Evolutionary conservation across 305 asterid species (phyloP), one percentile per base, ranked within the genome.

Genomic region (Fraxinus latifolia): DNA sequence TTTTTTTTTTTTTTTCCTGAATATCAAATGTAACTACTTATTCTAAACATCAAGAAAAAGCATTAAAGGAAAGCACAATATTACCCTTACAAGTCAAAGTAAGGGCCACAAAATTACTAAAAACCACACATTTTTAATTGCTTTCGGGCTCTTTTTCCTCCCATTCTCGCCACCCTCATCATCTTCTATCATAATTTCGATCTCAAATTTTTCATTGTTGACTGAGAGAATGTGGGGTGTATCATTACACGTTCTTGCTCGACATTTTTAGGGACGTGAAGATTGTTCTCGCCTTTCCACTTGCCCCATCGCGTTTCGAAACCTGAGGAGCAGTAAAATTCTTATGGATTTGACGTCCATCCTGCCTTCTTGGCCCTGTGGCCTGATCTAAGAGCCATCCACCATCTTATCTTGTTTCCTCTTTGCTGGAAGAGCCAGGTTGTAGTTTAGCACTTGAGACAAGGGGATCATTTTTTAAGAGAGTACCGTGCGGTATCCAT

Each of bases 81-180:
- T 25, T 80, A 83, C 58, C 88, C 83, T 62, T 76, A 7, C 77
- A 76, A 79, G 84, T 82, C 84, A n/a, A 15, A 25, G 78, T 73
- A 21, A 60, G 14, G 29, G 27, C 14, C 14, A 2, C 1, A 60
- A 11, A 80, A 76, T 12, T 44, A 8, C 17, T 75, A 25, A 67
- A 32, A 7, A 68, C 79, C 79, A 70, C 77, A 78, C 84, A 74
- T 47, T 53, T 53, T 53, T 53, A 53, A 7, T 80, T 36, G 93
- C 87, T 93, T 93, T 6, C 96, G 89, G 7, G 80, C 83, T 85
- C 92, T 88, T 60, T 5, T 92, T 93, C 87, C 74, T 91, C 84
- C 81, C 50, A 34, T 1, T 11, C 39, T 27, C 27, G 9, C 36
- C 32, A 3, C 50, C 25, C 0, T 21, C 65, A 1, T 42, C 67